Evolutionary conservation across 1,284 basidiomycete species (phyloP).

Genomic region (Rhodotorula sp.): DNA sequence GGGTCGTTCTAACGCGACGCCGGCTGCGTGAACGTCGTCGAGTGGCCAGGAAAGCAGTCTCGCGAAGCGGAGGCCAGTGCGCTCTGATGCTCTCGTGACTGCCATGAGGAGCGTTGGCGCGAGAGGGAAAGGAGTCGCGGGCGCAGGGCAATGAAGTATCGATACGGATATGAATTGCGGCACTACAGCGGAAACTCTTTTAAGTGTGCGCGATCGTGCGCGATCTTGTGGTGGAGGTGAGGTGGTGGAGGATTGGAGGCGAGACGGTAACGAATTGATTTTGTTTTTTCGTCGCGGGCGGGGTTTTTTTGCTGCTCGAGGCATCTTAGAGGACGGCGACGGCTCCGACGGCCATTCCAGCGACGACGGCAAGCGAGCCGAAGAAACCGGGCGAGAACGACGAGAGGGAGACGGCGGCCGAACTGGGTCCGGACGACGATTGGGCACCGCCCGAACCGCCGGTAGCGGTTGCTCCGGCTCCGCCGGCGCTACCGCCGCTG

Average conservation of each 20-base stretch:
- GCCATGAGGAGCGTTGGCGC: too few species aligned
- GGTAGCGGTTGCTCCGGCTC: not conserved
- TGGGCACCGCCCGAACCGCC: not conserved
- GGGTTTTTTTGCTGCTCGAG: not conserved
- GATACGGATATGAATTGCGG: too few species aligned
- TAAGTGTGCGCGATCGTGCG: too few species aligned
- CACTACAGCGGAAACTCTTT: too few species aligned
- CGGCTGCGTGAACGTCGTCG: too few species aligned
- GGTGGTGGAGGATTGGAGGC: too few species aligned
- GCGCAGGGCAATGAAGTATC: too few species aligned
- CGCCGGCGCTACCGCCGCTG: not conserved
- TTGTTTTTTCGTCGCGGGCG: too few species aligned
- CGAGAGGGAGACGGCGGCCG: not conserved
- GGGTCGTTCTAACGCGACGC: not conserved
- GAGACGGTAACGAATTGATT: too few species aligned
- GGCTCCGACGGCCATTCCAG: constrained; percentile 1
- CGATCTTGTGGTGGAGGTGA: too few species aligned
- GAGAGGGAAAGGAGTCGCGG: not conserved
- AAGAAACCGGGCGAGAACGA: not conserved
- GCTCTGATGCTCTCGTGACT: not conserved
- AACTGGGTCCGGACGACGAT: not conserved
- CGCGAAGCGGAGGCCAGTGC: not conserved
- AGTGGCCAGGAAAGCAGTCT: not conserved
- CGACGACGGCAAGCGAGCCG: not conserved
- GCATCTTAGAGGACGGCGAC: constrained; percentile 10